Percentiles rank a stretch among this genome's conserved stretches.
These are phyloP conservation scores for Climacium dendroides DNA, from an alignment of 225 moss, liverwort and hornwort genomes.

Conservation along the genomic window DNA sequence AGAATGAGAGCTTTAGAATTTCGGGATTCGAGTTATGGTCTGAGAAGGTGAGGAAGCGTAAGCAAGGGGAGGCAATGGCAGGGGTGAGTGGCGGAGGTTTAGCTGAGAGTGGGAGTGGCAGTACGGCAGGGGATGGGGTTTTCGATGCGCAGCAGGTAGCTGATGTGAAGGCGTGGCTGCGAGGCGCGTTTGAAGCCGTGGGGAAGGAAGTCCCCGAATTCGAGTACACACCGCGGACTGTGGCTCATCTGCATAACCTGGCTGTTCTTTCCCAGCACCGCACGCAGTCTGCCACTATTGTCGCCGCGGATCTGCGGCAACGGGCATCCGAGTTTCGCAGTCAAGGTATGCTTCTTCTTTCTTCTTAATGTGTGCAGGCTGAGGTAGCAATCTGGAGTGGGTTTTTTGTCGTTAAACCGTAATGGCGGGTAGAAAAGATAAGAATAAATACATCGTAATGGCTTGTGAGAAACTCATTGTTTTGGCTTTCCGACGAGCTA, in stretches of 20 bases:
- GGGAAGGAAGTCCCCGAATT: conserved; percentile 96
- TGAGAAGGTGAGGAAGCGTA: not conserved
- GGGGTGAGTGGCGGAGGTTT: conserved; percentile 20
- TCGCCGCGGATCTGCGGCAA: conserved; percentile 82
- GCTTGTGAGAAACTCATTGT: not conserved
- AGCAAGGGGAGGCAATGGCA: conserved; percentile 12
- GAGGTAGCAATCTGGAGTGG: not conserved
- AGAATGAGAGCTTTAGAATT: not conserved
- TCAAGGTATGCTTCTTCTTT: conserved; percentile 34
- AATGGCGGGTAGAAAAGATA: not conserved
- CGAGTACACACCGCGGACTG: conserved; percentile 83
- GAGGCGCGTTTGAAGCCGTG: conserved; percentile 74
- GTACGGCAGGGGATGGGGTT: conserved; percentile 36
- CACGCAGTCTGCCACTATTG: conserved; percentile 85
- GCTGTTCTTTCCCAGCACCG: conserved; percentile 82
- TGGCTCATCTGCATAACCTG: conserved; percentile 79
- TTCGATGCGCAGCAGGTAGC: conserved; percentile 81
- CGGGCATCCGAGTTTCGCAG: conserved; percentile 84
- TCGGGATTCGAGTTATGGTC: not conserved
- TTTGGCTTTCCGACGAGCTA: not conserved
- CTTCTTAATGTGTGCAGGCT: not conserved
- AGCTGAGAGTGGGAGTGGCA: conserved; percentile 27
- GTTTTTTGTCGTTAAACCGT: not conserved
- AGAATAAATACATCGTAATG: not conserved
- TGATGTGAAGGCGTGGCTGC: conserved; percentile 93